These are phyloP conservation scores for Chloranthus sessilifolius DNA, from an alignment of 164 flowering plant genomes.

Conservation along the genomic window DNA sequence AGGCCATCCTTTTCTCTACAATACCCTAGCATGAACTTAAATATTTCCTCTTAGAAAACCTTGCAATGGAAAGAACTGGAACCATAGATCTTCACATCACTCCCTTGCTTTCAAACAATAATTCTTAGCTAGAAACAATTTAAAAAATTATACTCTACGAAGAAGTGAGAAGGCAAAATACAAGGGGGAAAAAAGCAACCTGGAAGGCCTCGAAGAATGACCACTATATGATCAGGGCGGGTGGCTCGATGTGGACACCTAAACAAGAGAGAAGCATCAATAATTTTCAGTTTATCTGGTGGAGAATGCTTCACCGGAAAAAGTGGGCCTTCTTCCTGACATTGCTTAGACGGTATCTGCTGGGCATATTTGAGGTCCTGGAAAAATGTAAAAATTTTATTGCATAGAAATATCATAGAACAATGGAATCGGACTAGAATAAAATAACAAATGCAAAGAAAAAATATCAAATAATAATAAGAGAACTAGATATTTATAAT, in stretches of 20 bases:
- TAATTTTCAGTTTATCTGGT: constrained; percentile 46
- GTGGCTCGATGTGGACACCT: constrained; percentile 63
- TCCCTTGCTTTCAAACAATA: too few species aligned
- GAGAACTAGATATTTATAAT: not conserved
- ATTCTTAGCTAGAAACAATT: too few species aligned
- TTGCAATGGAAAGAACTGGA: too few species aligned
- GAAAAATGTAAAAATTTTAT: not conserved
- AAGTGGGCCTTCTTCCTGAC: constrained; percentile 24
- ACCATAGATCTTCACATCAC: too few species aligned
- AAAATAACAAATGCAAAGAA: not conserved
- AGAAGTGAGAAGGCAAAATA: not conserved
- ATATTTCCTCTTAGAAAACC: too few species aligned
- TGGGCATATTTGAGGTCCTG: constrained; percentile 28
- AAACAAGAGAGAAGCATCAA: constrained; percentile 73
- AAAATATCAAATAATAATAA: not conserved
- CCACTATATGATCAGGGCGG: constrained; percentile 86
- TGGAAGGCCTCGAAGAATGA: constrained; percentile 97
- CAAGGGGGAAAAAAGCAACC: constrained; percentile 35
- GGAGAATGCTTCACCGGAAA: constrained; percentile 24
- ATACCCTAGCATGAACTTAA: too few species aligned
- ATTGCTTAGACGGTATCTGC: constrained; percentile 21
- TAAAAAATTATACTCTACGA: too few species aligned
- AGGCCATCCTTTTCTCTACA: too few species aligned
- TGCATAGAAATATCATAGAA: not conserved
- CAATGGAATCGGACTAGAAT: not conserved